A percentile compares a stretch with the other conserved stretches of the same genome.
These are phyloP conservation scores for Nitzschia inconspicua DNA, from an alignment of 108 stramenopile species.

Conservation along the genomic window DNA sequence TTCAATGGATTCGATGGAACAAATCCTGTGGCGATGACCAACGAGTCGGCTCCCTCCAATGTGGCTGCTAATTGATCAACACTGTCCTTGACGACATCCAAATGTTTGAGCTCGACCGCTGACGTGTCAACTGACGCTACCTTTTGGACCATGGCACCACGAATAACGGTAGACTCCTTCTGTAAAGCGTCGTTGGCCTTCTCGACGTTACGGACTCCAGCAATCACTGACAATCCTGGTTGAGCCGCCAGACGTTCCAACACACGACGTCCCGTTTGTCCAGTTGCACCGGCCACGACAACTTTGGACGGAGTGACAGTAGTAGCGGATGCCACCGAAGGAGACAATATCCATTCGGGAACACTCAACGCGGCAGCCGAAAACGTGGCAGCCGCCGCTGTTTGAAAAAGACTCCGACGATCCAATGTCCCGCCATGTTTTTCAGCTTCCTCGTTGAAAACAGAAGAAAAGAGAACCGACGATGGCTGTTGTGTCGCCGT, in stretches of 20 bases:
- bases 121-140: slow-evolving; percentile 49
- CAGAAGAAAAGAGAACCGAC: too few species aligned
- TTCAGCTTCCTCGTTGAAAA: too few species aligned
- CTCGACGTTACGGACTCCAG: slow-evolving; percentile 74
- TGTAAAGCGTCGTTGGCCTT: slow-evolving; percentile 55
- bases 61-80: slow-evolving; percentile 41
- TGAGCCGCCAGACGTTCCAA: slow-evolving; percentile 58
- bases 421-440: slow-evolving; percentile 1
- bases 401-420: neutral
- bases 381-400: neutral
- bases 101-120: slow-evolving; percentile 38
- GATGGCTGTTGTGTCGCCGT: too few species aligned
- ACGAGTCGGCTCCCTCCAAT: slow-evolving; percentile 49
- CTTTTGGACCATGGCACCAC: slow-evolving; percentile 77
- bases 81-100: slow-evolving; percentile 65
- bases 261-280: slow-evolving; percentile 76
- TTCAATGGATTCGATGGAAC: slow-evolving; percentile 74
- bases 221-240: slow-evolving; percentile 35
- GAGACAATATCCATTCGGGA: neutral
- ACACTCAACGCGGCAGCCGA: slow-evolving; percentile 4
- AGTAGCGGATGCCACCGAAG: neutral
- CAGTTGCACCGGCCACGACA: slow-evolving; percentile 81
- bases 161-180: slow-evolving; percentile 59
- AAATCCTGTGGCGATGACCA: slow-evolving; percentile 79
- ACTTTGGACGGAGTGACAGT: slow-evolving; percentile 34